Evolutionary conservation across 73 alveolate genomes (phyloP).

Genomic region (Uronychia setigera): DNA sequence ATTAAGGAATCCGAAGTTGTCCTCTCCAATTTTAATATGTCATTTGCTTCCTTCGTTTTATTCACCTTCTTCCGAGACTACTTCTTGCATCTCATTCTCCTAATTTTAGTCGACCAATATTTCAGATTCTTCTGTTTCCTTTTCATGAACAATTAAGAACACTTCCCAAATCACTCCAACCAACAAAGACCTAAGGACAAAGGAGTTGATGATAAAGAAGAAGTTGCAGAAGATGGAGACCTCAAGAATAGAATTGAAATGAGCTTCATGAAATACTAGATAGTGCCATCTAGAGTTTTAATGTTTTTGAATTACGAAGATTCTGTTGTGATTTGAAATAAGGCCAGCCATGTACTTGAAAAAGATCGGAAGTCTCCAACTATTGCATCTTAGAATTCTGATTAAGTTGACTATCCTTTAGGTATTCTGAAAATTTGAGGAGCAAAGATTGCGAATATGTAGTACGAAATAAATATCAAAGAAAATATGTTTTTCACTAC

Average conservation of each 20-base stretch:
- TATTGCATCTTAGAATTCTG: neutral
- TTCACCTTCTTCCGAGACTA: too few species aligned
- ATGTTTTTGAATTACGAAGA: neutral
- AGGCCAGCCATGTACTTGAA: neutral
- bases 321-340: neutral
- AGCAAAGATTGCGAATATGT: neutral
- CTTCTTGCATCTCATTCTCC: too few species aligned
- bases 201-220: neutral
- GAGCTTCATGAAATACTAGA: neutral
- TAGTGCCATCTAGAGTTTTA: neutral
- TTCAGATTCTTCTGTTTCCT: too few species aligned
- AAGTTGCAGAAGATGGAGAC: neutral
- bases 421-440: neutral
- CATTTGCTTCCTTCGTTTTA: too few species aligned
- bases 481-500: neutral
- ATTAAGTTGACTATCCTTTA: too few species aligned
- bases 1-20: too few species aligned
- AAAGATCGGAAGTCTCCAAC: neutral
- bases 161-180: neutral
- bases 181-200: neutral
- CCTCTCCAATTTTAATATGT: too few species aligned
- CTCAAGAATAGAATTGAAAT: neutral
- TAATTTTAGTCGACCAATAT: too few species aligned
- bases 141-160: neutral
- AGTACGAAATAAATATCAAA: neutral